A percentile compares a stretch with the other conserved stretches of the same genome.
Evolutionary conservation across 345 rosid species (phyloP).

Genomic region (Corymbia maculata): DNA sequence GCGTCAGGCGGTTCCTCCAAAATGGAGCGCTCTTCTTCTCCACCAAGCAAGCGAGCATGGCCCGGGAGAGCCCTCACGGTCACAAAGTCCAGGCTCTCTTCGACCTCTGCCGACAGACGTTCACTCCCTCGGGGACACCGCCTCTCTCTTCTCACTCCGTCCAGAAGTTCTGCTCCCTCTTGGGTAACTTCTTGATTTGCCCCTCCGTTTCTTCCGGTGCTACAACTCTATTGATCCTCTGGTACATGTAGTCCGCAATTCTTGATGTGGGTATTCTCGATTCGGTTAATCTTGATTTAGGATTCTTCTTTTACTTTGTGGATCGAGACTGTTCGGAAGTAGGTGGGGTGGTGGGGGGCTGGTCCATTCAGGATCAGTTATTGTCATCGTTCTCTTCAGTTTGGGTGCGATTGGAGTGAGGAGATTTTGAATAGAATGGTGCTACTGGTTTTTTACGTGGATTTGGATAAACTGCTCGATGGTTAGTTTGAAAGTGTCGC

Average conservation of each 20-base stretch:
- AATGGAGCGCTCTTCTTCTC: neutral
- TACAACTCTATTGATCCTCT: neutral
- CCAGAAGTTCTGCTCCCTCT: slow-evolving; percentile 41
- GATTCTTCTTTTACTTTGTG: neutral
- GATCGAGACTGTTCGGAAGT: neutral
- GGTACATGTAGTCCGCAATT: neutral
- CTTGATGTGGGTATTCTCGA: neutral
- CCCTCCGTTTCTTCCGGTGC: neutral
- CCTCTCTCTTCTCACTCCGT: slow-evolving; percentile 37
- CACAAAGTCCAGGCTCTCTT: slow-evolving; percentile 57
- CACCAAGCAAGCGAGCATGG: neutral
- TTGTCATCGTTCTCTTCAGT: neutral
- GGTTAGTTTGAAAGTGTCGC: neutral
- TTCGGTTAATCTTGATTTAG: neutral
- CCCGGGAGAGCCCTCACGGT: neutral
- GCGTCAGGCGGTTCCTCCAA: neutral
- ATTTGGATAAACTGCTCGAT: neutral
- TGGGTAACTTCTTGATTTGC: slow-evolving; percentile 39
- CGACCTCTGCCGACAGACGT: slow-evolving; percentile 50
- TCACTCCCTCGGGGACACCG: slow-evolving; percentile 41
- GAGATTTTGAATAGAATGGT: neutral
- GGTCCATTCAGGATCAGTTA: neutral
- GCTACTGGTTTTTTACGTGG: neutral
- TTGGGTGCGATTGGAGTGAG: neutral
- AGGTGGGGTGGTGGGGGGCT: neutral